Conservation (phyloP, 1,284 basidiomycete genomes). For the Ceratobasidium sp. region DNA sequence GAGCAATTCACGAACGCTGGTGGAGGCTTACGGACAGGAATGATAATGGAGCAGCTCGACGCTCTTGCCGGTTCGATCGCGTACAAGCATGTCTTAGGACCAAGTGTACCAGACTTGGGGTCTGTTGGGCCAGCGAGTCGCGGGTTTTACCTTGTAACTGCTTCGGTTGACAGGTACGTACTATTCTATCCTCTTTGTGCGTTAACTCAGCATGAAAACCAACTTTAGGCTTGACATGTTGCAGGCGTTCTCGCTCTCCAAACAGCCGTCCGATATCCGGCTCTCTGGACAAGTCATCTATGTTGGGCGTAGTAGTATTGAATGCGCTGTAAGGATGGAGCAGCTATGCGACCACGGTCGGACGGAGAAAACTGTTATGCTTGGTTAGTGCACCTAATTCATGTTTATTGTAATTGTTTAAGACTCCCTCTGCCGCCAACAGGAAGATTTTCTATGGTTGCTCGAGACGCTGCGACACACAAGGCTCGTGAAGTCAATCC, state of each 20-base stretch:
- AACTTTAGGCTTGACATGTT: slow-evolving; percentile 73
- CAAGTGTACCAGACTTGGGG: slow-evolving; percentile 59
- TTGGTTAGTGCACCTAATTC: slow-evolving; percentile 65
- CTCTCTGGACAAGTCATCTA: slow-evolving; percentile 86
- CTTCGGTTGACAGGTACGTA: slow-evolving; percentile 80
- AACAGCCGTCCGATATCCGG: slow-evolving; percentile 71
- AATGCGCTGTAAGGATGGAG: slow-evolving; percentile 87
- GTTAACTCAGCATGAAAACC: neutral
- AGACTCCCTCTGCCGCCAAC: neutral
- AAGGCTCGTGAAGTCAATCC: slow-evolving; percentile 76
- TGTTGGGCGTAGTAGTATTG: slow-evolving; percentile 83
- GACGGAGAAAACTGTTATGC: slow-evolving; percentile 71
- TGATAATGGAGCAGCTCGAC: slow-evolving; percentile 83
- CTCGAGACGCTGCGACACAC: slow-evolving; percentile 77
- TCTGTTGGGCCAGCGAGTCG: slow-evolving; percentile 62
- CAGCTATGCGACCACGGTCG: slow-evolving; percentile 64
- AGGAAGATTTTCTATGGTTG: slow-evolving; percentile 88
- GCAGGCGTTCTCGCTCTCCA: slow-evolving; percentile 52
- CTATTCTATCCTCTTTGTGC: slow-evolving; percentile 15
- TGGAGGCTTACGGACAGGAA: slow-evolving; percentile 77
- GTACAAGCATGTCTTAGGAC: slow-evolving; percentile 84
- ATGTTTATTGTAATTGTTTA: slow-evolving; percentile 19
- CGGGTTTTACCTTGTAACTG: slow-evolving; percentile 86
- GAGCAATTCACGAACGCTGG: slow-evolving; percentile 78
- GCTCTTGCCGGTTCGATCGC: slow-evolving; percentile 86